phyloP scores from a whole-genome alignment of 2,329 filamentous ascomycete species.

The Zarea fungicola region DNA sequence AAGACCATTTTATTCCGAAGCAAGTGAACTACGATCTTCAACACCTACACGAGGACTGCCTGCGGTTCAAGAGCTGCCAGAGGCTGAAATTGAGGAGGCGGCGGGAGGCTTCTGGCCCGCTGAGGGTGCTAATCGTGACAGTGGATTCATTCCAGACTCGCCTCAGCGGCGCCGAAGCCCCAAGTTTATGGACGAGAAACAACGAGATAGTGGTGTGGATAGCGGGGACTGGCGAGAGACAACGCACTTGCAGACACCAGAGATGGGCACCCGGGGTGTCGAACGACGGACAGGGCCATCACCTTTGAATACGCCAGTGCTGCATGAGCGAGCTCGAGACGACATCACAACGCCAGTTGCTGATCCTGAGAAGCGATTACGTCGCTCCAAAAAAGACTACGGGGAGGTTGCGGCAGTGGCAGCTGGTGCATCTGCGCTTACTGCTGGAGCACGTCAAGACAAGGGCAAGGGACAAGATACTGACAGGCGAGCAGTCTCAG shows the following conservation, averaged over 20 bases:
- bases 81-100: no score
- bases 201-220: slow-evolving; percentile 54
- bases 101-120: slow-evolving; percentile 19
- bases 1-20: slow-evolving; percentile 21
- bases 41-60: slow-evolving; percentile 41
- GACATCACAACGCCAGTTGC: slow-evolving; percentile 27
- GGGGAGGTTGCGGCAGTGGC: slow-evolving; percentile 19
- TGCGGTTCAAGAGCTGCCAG: slow-evolving; percentile 46
- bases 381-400: slow-evolving; percentile 23
- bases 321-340: slow-evolving; percentile 34
- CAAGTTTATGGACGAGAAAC: slow-evolving; percentile 28
- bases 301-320: slow-evolving; percentile 32
- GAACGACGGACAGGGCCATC: slow-evolving; percentile 27
- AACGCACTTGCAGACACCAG: slow-evolving; percentile 23
- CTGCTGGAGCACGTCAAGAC: slow-evolving; percentile 2
- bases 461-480: background rate
- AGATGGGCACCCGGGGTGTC: slow-evolving; percentile 16
- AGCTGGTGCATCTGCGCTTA: slow-evolving; percentile 11
- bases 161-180: slow-evolving; percentile 32
- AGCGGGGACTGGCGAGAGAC: slow-evolving; percentile 43
- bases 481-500: slow-evolving; percentile 30
- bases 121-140: slow-evolving; percentile 42
- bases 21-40: slow-evolving; percentile 38
- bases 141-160: slow-evolving; percentile 43
- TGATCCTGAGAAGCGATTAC: slow-evolving; percentile 39